Evolutionary conservation across 2,329 filamentous ascomycete genomes (phyloP).

Genomic region (Sporothrix dimorphospora): DNA sequence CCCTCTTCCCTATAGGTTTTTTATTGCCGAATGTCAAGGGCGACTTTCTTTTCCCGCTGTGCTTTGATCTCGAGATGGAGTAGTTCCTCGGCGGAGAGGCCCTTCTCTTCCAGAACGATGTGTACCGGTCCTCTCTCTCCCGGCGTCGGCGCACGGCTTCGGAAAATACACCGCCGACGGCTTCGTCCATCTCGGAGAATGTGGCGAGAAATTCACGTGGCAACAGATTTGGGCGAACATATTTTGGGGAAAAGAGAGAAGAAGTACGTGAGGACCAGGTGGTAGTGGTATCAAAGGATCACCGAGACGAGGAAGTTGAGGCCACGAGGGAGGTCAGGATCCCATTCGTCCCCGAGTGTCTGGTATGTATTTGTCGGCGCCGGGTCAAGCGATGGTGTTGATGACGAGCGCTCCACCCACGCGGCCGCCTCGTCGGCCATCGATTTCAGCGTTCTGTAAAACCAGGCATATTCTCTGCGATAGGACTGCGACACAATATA

Average conservation of each 20-base stretch:
- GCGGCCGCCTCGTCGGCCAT: background rate
- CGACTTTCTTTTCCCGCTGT: background rate
- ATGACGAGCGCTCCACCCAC: background rate
- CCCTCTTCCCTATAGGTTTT: background rate
- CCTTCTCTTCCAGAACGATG: background rate
- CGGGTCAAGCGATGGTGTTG: no score
- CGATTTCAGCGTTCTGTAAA: background rate
- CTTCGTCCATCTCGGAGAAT: background rate
- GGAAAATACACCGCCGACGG: background rate
- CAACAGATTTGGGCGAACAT: background rate
- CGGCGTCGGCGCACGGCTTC: background rate
- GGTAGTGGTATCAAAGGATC: background rate
- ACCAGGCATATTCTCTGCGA: background rate
- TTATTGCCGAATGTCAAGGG: background rate
- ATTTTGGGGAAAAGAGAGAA: background rate
- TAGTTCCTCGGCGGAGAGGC: background rate
- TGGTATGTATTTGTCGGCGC: background rate
- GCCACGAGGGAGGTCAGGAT: background rate
- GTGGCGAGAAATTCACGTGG: background rate
- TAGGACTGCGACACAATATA: background rate
- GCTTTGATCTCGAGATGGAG: background rate
- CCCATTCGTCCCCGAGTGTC: slow-evolving; percentile 1
- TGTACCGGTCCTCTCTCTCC: background rate
- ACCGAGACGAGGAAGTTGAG: background rate
- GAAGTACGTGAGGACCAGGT: background rate